phyloP scores from a whole-genome alignment of 306 rosid species.

The Ormosia emarginata region DNA sequence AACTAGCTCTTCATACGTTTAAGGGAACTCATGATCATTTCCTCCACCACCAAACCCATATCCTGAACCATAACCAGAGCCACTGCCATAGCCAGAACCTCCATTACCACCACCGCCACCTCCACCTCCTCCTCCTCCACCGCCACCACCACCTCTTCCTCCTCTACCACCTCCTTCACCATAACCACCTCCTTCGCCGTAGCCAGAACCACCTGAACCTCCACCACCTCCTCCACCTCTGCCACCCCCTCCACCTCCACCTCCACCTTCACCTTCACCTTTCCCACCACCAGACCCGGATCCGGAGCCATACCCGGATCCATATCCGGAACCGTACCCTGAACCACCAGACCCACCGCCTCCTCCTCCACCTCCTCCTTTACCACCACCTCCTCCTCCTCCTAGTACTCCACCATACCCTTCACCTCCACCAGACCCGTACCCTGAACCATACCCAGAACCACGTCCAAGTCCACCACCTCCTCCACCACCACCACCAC shows the following conservation, averaged over 20 bases:
- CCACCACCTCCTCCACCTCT: conserved; percentile 37
- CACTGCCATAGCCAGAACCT: conserved; percentile 46
- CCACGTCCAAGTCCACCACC: conserved; percentile 23
- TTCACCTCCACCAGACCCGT: conserved; percentile 49
- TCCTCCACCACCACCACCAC: neutral
- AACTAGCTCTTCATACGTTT: neutral
- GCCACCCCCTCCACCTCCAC: conserved; percentile 33
- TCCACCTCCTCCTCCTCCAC: neutral
- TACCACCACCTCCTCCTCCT: conserved; percentile 48
- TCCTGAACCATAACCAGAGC: conserved; percentile 54
- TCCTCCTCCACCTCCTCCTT: conserved; percentile 47
- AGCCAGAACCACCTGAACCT: conserved; percentile 41
- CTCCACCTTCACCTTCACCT: conserved; percentile 30
- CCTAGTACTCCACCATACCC: conserved; percentile 42
- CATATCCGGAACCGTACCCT: conserved; percentile 54
- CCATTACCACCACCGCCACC: conserved; percentile 28
- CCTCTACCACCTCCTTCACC: conserved; percentile 32
- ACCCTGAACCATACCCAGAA: conserved; percentile 49
- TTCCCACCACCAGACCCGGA: conserved; percentile 39
- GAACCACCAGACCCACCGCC: conserved; percentile 45
- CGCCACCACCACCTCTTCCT: neutral
- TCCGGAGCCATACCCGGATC: conserved; percentile 43
- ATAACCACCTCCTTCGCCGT: conserved; percentile 29
- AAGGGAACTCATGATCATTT: conserved; percentile 33
- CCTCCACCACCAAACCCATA: conserved; percentile 50